These are phyloP conservation scores for Calycina herbarum DNA, from an alignment of 2,329 filamentous ascomycete genomes.

Conservation along the genomic window DNA sequence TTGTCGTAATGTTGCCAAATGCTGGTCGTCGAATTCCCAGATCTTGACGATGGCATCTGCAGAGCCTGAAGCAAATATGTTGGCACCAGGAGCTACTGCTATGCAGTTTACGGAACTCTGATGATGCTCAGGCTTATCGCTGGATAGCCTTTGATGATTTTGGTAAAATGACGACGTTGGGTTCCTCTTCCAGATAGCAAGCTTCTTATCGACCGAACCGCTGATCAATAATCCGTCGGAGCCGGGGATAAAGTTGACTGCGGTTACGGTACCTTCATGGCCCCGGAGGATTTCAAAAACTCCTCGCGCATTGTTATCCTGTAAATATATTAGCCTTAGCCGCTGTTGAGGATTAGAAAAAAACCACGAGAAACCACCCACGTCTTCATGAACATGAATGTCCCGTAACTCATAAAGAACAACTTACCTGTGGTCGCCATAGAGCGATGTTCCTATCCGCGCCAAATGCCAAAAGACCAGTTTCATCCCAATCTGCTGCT, in stretches of 20 bases:
- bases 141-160: slow-evolving; percentile 46
- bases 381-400: neutral
- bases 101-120: slow-evolving; percentile 74
- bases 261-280: slow-evolving; percentile 79
- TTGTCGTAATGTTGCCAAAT: slow-evolving; percentile 59
- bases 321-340: slow-evolving; percentile 7
- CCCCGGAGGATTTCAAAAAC: slow-evolving; percentile 68
- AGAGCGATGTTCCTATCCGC: slow-evolving; percentile 85
- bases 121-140: slow-evolving; percentile 51
- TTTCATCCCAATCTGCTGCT: slow-evolving; percentile 83
- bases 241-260: slow-evolving; percentile 71
- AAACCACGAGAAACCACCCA: neutral
- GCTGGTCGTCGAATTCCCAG: slow-evolving; percentile 61
- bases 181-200: slow-evolving; percentile 69
- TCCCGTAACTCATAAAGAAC: slow-evolving; percentile 23
- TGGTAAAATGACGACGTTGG: slow-evolving; percentile 31
- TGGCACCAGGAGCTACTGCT: slow-evolving; percentile 39
- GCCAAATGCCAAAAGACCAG: slow-evolving; percentile 80
- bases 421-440: slow-evolving; percentile 73
- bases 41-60: slow-evolving; percentile 72
- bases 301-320: slow-evolving; percentile 46
- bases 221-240: slow-evolving; percentile 65
- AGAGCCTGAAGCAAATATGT: slow-evolving; percentile 72
- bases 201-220: slow-evolving; percentile 76
- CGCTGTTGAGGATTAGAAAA: neutral